These are phyloP conservation scores for Auriscalpium orientale DNA, from an alignment of 768 basidiomycete species.

Conservation along the genomic window DNA sequence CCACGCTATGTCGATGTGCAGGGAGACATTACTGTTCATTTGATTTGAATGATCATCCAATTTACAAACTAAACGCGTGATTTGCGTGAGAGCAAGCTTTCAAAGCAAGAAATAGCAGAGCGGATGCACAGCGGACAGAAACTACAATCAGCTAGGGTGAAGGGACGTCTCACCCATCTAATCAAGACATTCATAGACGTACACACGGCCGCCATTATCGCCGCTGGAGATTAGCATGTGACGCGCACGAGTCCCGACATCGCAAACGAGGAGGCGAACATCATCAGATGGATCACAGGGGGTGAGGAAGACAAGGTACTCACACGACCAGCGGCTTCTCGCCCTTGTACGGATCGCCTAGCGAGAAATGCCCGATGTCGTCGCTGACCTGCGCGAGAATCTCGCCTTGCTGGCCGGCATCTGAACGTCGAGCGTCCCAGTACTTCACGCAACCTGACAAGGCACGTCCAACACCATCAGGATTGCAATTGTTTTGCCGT, in stretches of 20 bases:
- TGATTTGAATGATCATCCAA: no score
- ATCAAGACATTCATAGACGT: conserved; percentile 7
- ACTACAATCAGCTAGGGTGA: not conserved
- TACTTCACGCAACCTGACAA: conserved; percentile 11
- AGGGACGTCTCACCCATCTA: not conserved
- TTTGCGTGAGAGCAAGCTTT: not conserved
- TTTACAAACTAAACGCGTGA: not conserved
- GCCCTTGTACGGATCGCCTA: conserved; percentile 9
- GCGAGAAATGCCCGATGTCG: conserved; percentile 15
- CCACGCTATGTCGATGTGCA: no score
- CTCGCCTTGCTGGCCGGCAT: conserved; percentile 8
- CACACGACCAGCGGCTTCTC: conserved; percentile 14
- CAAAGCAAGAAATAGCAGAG: not conserved
- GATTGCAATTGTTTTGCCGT: no score
- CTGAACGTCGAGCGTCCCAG: conserved; percentile 13
- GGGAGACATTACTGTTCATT: no score
- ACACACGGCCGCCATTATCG: conserved; percentile 12
- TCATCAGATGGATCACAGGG: not conserved
- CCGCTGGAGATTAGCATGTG: conserved; percentile 3
- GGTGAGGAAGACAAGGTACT: not conserved
- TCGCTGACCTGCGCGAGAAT: conserved; percentile 8
- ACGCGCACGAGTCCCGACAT: not conserved
- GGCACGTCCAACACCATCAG: not conserved
- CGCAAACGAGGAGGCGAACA: not conserved
- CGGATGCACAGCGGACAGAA: not conserved